Conservation (phyloP, 352 stramenopile species). For the Pythium insidiosum region DNA sequence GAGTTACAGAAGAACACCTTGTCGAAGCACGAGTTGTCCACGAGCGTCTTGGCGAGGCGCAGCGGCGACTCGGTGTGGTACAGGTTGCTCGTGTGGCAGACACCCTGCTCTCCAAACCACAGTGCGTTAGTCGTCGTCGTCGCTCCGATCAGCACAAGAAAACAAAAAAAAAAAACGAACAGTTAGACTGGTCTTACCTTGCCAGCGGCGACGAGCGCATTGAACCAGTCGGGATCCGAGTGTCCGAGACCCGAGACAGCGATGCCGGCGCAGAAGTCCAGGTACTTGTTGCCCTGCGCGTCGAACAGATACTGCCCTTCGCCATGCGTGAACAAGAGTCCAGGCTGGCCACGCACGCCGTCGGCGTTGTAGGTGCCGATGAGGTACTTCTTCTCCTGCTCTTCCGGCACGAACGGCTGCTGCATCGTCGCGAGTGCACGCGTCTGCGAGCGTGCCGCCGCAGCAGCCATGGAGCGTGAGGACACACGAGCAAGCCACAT, state of each 20-base stretch:
- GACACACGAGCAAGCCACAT: slow-evolving; percentile 8
- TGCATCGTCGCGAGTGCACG: slow-evolving; percentile 20
- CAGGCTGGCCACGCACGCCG: slow-evolving; percentile 55
- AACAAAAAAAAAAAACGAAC: slow-evolving; percentile 22
- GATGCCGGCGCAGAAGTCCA: slow-evolving; percentile 95
- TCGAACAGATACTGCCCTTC: slow-evolving; percentile 91
- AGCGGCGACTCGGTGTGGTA: slow-evolving; percentile 95
- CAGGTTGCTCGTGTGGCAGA: slow-evolving; percentile 96
- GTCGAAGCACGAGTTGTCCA: slow-evolving; percentile 93
- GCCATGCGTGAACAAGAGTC: slow-evolving; percentile 79
- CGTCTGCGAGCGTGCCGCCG: background rate
- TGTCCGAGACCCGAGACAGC: slow-evolving; percentile 86
- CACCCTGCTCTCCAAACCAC: too few relatives aligned
- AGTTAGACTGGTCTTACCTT: slow-evolving; percentile 17
- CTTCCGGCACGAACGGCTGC: slow-evolving; percentile 36
- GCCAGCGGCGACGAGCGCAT: slow-evolving; percentile 47
- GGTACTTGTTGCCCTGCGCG: slow-evolving; percentile 68
- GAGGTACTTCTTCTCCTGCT: slow-evolving; percentile 78
- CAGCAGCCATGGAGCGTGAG: background rate
- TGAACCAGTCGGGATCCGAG: slow-evolving; percentile 81
- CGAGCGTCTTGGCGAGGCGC: slow-evolving; percentile 91
- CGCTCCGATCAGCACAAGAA: too few relatives aligned
- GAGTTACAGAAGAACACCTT: slow-evolving; percentile 99
- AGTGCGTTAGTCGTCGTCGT: too few relatives aligned
- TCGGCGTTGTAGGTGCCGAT: slow-evolving; percentile 76